Evolutionary conservation across 495 filamentous ascomycete genomes (phyloP).

Genomic region (Bacidia gigantensis): DNA sequence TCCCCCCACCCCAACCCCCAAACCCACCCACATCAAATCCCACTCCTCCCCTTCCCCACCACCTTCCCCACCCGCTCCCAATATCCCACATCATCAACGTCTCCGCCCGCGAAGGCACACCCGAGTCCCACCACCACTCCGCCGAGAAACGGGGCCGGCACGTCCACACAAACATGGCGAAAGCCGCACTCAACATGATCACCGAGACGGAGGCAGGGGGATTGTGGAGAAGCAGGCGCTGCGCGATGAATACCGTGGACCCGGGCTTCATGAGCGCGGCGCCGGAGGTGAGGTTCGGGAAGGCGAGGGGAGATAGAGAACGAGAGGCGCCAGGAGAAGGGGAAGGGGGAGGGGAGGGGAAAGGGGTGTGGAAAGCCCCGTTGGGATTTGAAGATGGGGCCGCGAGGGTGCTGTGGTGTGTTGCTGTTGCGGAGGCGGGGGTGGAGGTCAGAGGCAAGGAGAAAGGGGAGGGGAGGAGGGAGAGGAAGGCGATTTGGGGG

Average conservation of each 20-base stretch:
- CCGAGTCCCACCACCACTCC: slow-evolving; percentile 20
- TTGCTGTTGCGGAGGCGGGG: slow-evolving; percentile 28
- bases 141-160: slow-evolving; percentile 27
- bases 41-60: background rate
- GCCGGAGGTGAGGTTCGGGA: slow-evolving; percentile 22
- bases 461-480: slow-evolving; percentile 7
- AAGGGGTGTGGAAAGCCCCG: slow-evolving; percentile 22
- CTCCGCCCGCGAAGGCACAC: slow-evolving; percentile 33
- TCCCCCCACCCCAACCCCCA: slow-evolving; percentile 34
- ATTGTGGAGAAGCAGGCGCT: slow-evolving; percentile 25
- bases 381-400: slow-evolving; percentile 37
- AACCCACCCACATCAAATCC: slow-evolving; percentile 30
- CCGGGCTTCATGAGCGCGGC: slow-evolving; percentile 37
- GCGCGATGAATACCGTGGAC: slow-evolving; percentile 37
- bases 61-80: background rate
- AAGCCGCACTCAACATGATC: slow-evolving; percentile 38
- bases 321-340: too few species aligned
- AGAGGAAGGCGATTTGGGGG: slow-evolving; percentile 25
- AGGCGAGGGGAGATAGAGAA: too few species aligned
- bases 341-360: background rate
- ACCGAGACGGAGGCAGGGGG: slow-evolving; percentile 28
- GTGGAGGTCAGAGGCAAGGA: background rate
- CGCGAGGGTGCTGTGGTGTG: slow-evolving; percentile 32
- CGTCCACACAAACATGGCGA: slow-evolving; percentile 38
- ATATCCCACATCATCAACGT: slow-evolving; percentile 31